Base-by-base conservation (phyloP, 345 rosid genomes). In the Hibiscus trionum region DNA sequence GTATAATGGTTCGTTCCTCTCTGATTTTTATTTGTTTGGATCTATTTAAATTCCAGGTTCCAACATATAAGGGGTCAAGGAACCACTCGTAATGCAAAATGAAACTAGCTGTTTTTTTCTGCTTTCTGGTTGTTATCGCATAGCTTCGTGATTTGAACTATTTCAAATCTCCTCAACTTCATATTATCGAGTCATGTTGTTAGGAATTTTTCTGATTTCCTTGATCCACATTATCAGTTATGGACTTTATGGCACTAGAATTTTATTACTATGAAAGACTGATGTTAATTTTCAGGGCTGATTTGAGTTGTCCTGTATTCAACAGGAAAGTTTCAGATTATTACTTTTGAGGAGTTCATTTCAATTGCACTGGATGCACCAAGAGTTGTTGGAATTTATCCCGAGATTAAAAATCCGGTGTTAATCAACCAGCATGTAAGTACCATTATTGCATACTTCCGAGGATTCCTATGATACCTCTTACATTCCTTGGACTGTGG, bases 341-440 rank as follows among this genome's bases (percentile, higher is more conserved):
- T 91, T 72, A 90, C 97, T 53, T 90, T 94, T 62, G 96, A 94
- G 52, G 97, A 90, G 80, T 94, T 69, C 84, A 94, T 94, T 73
- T 69, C 97, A 65, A 91, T 94, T 39, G 98, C 95, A 44, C 74
- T 87, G 68, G 91, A 91, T 81, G 97, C 97, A 17, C 72, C 86
- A 35, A 84, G 98, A 86, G 84, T 90, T 67, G 97, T 92, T 58
- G 99, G 99, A 33, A 95, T 95, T 75, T 95, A 95, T 82, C 97
- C 99, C 2, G 99, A 95, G 87, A 95, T 95, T 26, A 95, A 95
- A 77, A 86, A 89, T 73, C 99, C 99, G 3, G 91, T 88, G 61
- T 80, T 95, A 57, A 90, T 90, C 73, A 95, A 95, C 72, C 88
- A 92, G 83, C 88, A 60, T 72, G 97, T 91, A 75, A 86, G 91